Evolutionary conservation across 192 early-diverging fungal genomes (phyloP), one percentile per base, ranked within the genome.

Genomic region (Entomortierella beljakovae): DNA sequence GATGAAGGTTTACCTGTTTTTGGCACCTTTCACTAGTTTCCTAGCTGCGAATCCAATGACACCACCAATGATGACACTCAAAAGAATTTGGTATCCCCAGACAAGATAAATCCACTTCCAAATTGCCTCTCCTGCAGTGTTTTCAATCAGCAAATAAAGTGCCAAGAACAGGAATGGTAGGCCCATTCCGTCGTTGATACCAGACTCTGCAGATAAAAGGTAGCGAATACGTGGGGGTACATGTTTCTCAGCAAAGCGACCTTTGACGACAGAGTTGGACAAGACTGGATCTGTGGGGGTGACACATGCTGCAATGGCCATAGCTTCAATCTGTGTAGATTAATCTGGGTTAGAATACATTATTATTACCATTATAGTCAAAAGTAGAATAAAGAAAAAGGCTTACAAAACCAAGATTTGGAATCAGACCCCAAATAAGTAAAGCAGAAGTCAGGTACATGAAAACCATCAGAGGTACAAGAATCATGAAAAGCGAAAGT

Each of bases 251-350:
- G 97, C 96, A 85, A 97, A 99, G 32, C 90, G 84, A 26, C 97
- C 97, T 75, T 95, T 95, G 25, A 99, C 92, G 6, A 99, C 94
- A 6, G 95, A 94, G 84, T 96, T 97, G 46, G 95, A 93, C 55
- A 99, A 82, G 53, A 92, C 95, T 0, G 97, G 97, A 77, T 98
- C 97, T 0, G 97, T 98, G 2, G 97, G 96, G 13, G 95, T 92
- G 20, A 93, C 80, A 65, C 94, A 96, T 0, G 96, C 89, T 7
- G 92, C 91, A 34, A 98, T 88, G 29, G 92, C 85, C 57, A 98
- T 79, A 1, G 91, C 83, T 31, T 94, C 89, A 18, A 93, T 50
- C 85, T 94, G 83, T 23, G 56, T 11, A 23, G 31, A 6, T 32
- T 15, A 56, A 32, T 18, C 20, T 40, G 8, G 26, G 50, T 52